Conservation (phyloP, 225 moss, liverwort and hornwort species). For the Pleurozium schreberi region DNA sequence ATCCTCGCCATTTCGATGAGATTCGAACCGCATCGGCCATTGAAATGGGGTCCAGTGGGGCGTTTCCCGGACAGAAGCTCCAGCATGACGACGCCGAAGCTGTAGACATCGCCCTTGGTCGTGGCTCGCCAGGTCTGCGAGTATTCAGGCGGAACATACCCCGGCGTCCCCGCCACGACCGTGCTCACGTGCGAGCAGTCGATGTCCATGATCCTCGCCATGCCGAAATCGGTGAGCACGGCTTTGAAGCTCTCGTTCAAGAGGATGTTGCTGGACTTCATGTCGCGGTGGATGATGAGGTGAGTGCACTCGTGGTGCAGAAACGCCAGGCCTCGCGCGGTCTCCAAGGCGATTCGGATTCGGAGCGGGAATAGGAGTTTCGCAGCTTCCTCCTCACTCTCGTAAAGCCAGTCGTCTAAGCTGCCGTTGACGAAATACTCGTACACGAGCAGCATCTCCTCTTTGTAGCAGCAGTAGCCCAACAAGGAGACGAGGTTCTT, state of each 20-base stretch:
- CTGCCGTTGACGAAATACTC: constrained; percentile 72
- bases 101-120: constrained; percentile 84
- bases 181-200: constrained; percentile 76
- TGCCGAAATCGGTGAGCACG: constrained; percentile 64
- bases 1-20: constrained; percentile 62
- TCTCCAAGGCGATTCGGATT: constrained; percentile 51
- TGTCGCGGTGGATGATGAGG: constrained; percentile 78
- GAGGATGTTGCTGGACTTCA: constrained; percentile 81
- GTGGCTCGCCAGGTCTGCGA: constrained; percentile 80
- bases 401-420: constrained; percentile 76
- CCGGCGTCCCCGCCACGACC: constrained; percentile 68
- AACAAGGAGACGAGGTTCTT: constrained; percentile 61
- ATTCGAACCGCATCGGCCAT: constrained; percentile 43
- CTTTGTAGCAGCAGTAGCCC: constrained; percentile 66
- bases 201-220: constrained; percentile 69
- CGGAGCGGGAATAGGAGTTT: constrained; percentile 40
- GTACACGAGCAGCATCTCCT: constrained; percentile 73
- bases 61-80: constrained; percentile 70
- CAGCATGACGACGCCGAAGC: constrained; percentile 81
- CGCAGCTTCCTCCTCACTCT: constrained; percentile 37
- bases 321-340: constrained; percentile 61
- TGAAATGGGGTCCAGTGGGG: constrained; percentile 59
- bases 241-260: constrained; percentile 54
- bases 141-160: constrained; percentile 85
- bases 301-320: constrained; percentile 65